A percentile compares a stretch with the other conserved stretches of the same genome.
These are phyloP conservation scores for Fusarium buxicola DNA, from an alignment of 2,329 filamentous ascomycete species.

Conservation along the genomic window DNA sequence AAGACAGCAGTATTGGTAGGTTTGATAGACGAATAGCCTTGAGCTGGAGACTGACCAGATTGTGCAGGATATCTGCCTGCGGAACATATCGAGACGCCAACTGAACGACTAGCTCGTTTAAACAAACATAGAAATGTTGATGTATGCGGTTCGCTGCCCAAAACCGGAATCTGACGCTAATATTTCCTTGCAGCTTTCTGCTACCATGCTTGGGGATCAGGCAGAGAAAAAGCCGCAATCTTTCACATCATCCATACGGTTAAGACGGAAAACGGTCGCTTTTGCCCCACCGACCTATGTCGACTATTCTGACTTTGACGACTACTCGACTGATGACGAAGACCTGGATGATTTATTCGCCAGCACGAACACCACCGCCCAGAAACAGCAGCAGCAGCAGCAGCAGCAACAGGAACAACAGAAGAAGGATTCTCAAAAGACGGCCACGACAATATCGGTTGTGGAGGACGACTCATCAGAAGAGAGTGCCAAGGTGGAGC, in stretches of 20 bases:
- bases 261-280: conserved; percentile 86
- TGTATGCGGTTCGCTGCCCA: conserved; percentile 63
- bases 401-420: conserved; percentile 50
- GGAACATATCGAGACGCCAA: conserved; percentile 98
- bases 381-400: conserved; percentile 42
- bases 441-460: conserved; percentile 47
- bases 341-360: conserved; percentile 60
- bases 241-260: conserved; percentile 80
- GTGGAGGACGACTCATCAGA: conserved; percentile 54
- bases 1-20: conserved; percentile 91
- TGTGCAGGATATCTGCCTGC: conserved; percentile 88
- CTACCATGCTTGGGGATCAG: conserved; percentile 71
- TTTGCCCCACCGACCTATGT: conserved; percentile 89
- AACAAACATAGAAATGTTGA: conserved; percentile 99
- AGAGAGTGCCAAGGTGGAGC: conserved; percentile 67
- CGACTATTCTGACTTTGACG: conserved; percentile 87
- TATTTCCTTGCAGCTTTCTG: conserved; percentile 61
- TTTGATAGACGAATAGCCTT: background rate
- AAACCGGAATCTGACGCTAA: conserved; percentile 9
- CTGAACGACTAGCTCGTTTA: conserved; percentile 88
- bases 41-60: conserved; percentile 38
- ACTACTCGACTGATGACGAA: conserved; percentile 84
- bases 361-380: conserved; percentile 40
- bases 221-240: conserved; percentile 84
- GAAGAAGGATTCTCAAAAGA: conserved; percentile 45